Evolutionary conservation across 257 asterid species (phyloP), one percentile per base, ranked within the genome.

Genomic region (Nicotiana obtusifolia): DNA sequence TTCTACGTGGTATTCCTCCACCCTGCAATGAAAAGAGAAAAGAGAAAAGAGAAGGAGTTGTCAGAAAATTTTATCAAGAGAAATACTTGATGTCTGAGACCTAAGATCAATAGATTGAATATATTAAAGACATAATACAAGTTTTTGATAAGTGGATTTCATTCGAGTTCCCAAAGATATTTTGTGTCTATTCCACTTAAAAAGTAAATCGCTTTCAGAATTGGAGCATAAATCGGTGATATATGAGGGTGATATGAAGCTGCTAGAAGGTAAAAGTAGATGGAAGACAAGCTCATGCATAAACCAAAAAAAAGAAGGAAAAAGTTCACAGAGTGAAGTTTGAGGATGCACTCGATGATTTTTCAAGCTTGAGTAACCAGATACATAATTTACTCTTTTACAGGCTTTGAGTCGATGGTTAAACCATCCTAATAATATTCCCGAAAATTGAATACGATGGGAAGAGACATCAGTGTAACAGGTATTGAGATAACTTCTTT

Each of bases 1-100:
- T 93, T 87, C 99, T 91, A 77, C 98, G 88, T 10, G 97, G 90
- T 86, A 96, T 94, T 65, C 99, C 99, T 84, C 98, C 99, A 64
- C 98, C 99, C 98, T 96, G 82, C 53, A 31, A 71, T 62, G 83
- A 71, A 56, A 87, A 59, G 62, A 82, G 73, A 85, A 13, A 54
- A 24, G 41, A 5, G 35, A 24, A 7, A n/a, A n/a, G n/a, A n/a
- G n/a, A n/a, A n/a, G n/a, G 35, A 20, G 71, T 31, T 41, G 22
- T 84, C 47, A 82, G 78, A 49, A 44, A 24, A 64, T 49, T 73
- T 52, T 28, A 3, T 28, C 64, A n/a, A 16, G 14, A 15, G 16
- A 53, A 11, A 49, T 17, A 10, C 73, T 53, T 33, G 37, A 62
- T 41, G 41, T 64, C 20, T 68, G n/a, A 68, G 77, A 19, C 31